These are phyloP conservation scores for Staphylotrichum longicolle DNA, from an alignment of 495 filamentous ascomycete species.

Conservation along the genomic window DNA sequence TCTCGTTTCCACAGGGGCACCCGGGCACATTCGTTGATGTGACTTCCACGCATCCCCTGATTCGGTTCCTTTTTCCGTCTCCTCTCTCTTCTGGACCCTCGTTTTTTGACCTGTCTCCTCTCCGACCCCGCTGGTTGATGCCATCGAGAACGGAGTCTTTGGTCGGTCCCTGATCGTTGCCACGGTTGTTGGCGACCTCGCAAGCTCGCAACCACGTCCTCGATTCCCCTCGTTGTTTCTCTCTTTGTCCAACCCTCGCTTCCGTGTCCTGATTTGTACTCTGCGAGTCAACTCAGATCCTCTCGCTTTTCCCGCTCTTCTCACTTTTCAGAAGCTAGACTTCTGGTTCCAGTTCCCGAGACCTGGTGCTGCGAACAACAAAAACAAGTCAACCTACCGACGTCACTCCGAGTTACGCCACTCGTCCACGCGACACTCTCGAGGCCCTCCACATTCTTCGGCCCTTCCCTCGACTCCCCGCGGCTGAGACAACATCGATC, in stretches of 20 bases:
- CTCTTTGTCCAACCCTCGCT: not conserved
- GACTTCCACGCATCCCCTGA: not conserved
- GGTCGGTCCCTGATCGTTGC: not conserved
- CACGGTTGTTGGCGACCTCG: not conserved
- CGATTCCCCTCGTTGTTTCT: not conserved
- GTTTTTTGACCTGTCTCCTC: constrained; percentile 14
- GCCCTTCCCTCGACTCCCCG: not conserved
- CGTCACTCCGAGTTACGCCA: not conserved
- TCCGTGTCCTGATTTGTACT: not conserved
- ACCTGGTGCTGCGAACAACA: not conserved
- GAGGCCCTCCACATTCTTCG: not conserved
- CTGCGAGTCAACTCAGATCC: constrained; percentile 6
- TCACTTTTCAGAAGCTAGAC: not conserved
- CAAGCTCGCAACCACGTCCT: not conserved
- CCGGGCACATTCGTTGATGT: not conserved
- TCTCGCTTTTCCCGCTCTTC: not conserved
- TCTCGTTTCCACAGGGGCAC: not conserved
- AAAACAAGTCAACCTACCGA: not conserved
- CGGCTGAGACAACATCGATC: constrained; percentile 1
- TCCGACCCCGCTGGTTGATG: constrained; percentile 13
- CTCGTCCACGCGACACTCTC: not conserved
- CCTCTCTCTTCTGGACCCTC: constrained; percentile 8
- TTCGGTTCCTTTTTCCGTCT: not conserved
- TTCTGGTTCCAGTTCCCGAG: not conserved
- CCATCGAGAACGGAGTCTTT: constrained; percentile 11